Conservation (phyloP, 371 early-diverging fungal genomes). For the Syncephalastrum racemosum region DNA sequence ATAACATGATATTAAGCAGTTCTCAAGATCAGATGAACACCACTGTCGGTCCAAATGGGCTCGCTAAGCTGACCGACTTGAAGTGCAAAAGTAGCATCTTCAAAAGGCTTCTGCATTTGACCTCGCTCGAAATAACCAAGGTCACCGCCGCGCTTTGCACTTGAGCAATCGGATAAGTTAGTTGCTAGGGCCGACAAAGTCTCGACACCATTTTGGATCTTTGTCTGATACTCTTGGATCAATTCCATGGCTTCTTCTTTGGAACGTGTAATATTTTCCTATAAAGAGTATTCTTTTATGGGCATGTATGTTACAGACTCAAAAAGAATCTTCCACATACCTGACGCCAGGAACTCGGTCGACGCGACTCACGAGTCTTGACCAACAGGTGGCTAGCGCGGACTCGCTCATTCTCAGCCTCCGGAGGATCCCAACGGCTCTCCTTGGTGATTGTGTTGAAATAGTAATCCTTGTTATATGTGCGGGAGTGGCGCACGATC, state of each 20-base stretch:
- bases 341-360: constrained; percentile 91
- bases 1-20: constrained; percentile 60
- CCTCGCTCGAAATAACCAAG: constrained; percentile 84
- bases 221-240: constrained; percentile 53
- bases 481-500: constrained; percentile 72
- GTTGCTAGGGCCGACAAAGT: constrained; percentile 71
- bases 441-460: constrained; percentile 83
- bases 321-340: constrained; percentile 29
- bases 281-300: neutral
- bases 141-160: constrained; percentile 88
- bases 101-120: constrained; percentile 87
- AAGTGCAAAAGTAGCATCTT: constrained; percentile 86
- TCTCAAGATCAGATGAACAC: constrained; percentile 90
- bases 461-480: constrained; percentile 79
- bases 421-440: constrained; percentile 83
- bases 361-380: constrained; percentile 84
- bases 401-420: constrained; percentile 53
- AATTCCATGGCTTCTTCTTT: constrained; percentile 84
- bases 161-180: constrained; percentile 85
- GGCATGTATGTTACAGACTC: neutral
- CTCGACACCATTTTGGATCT: constrained; percentile 62
- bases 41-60: constrained; percentile 90
- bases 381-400: constrained; percentile 90
- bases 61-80: constrained; percentile 82
- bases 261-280: constrained; percentile 81